Conservation (phyloP, 1,284 basidiomycete genomes). For the Naganishia sp. region DNA sequence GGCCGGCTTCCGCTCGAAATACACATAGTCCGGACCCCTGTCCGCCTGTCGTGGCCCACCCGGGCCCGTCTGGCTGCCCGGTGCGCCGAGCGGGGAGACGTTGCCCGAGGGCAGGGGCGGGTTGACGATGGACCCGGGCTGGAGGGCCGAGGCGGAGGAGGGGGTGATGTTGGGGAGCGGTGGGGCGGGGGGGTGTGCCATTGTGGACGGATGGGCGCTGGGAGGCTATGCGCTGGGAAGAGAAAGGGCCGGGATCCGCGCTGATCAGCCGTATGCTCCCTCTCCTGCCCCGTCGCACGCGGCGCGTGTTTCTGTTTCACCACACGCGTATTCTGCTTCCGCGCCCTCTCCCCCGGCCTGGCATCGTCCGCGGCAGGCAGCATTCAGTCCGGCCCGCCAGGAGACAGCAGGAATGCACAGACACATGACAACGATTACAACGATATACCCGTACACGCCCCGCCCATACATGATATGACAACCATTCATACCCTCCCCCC, state of each 20-base stretch:
- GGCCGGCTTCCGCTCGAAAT: constrained; percentile 84
- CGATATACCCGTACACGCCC: background rate
- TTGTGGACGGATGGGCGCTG: background rate
- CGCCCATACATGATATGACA: background rate
- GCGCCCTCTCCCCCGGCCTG: no score
- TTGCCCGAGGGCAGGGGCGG: constrained; percentile 29
- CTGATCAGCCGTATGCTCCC: no score
- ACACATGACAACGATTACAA: background rate
- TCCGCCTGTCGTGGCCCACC: constrained; percentile 31
- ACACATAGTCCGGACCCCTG: constrained; percentile 75
- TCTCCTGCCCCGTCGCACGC: no score
- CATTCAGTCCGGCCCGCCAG: no score
- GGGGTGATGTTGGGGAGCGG: constrained; percentile 48
- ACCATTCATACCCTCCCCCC: constrained; percentile 1
- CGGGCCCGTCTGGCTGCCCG: background rate
- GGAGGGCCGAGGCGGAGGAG: constrained; percentile 46
- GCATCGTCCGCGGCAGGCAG: no score
- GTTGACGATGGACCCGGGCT: constrained; percentile 32
- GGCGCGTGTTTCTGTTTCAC: no score
- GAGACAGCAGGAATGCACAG: no score
- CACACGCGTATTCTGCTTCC: no score
- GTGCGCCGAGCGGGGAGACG: constrained; percentile 27
- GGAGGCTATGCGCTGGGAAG: background rate
- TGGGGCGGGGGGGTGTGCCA: constrained; percentile 35
- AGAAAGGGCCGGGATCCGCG: background rate